Evolutionary conservation across 805 yeast species (phyloP), one percentile per base, ranked within the genome.

Genomic region (Candida stauntonica): DNA sequence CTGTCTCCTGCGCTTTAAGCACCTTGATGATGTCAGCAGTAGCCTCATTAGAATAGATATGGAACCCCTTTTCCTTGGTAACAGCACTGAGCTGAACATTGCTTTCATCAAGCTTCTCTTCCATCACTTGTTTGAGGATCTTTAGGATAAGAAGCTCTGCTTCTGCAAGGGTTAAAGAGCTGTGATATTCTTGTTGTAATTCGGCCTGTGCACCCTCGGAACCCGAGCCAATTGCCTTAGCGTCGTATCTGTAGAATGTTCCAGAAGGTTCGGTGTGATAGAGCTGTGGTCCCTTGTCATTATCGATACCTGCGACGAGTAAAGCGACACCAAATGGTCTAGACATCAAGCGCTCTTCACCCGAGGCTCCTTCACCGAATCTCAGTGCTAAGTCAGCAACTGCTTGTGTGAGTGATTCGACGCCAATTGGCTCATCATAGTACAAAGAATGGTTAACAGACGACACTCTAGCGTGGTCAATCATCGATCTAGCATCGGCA

Each of bases 201-300:
- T 93, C 99, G 2, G 96, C 83, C 66, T 94, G 99, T 2, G 99
- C 99, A 48, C 99, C 99, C 66, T 93, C 99, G 13, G 95, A 85
- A 16, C 99, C 99, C 2, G 96, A 86, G 12, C 99, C 99, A 55
- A 94, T 93, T 11, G 99, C 99, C 67, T 93, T 94, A 20, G 99
- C 99, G 57, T 93, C 96, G 61, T 93, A 93, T 64, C 93, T 79
- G 67, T 93, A 94, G 55, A 88, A 93, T 2, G 99, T 93, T 42
- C 99, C 99, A 12, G 96, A 86, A 28, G 99, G 99, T 66, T 93
- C 99, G n/a, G 98, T 96, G 62, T 93, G 97, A 61, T 86, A 86
- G 52, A 93, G 74, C 63, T 93, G 99, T 33, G 96, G 96, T 1
- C 99, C 99, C 56, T 86, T 81, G 52, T 86, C 94, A 44, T 78